These are phyloP conservation scores for Colletotrichum shisoi DNA, from an alignment of 2,329 filamentous ascomycete species.

Conservation along the genomic window DNA sequence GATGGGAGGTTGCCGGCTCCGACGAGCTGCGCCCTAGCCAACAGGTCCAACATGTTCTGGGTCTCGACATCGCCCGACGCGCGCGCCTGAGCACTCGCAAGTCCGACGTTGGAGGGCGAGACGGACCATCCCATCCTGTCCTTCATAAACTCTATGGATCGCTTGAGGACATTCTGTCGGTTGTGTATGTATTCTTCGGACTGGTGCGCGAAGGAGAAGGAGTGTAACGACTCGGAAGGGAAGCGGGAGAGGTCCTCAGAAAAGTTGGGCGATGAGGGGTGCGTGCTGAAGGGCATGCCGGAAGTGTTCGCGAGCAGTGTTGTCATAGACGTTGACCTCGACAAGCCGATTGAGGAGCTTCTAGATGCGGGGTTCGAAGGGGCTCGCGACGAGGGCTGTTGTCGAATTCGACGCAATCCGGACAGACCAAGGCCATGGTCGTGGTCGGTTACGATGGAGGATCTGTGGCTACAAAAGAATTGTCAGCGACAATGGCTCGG, in stretches of 20 bases:
- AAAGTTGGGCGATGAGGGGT: constrained; percentile 76
- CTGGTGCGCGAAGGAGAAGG: constrained; percentile 96
- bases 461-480: constrained; percentile 59
- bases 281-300: constrained; percentile 64
- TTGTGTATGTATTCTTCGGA: constrained; percentile 91
- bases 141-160: constrained; percentile 95
- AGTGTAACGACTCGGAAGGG: constrained; percentile 94
- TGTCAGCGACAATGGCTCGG: constrained; percentile 35
- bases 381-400: constrained; percentile 74
- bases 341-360: constrained; percentile 65
- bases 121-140: constrained; percentile 84
- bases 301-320: constrained; percentile 67
- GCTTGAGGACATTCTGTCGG: constrained; percentile 89
- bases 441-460: constrained; percentile 82
- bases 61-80: constrained; percentile 83
- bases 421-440: constrained; percentile 86
- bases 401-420: constrained; percentile 91
- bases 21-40: constrained; percentile 82
- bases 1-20: constrained; percentile 69
- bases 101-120: constrained; percentile 71
- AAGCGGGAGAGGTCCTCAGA: constrained; percentile 91
- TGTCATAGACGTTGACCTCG: constrained; percentile 75
- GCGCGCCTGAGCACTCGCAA: constrained; percentile 84
- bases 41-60: constrained; percentile 88
- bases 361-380: constrained; percentile 71